phyloP scores from a whole-genome alignment of 2,329 filamentous ascomycete genomes.

The Sporothrix brasiliensis region DNA sequence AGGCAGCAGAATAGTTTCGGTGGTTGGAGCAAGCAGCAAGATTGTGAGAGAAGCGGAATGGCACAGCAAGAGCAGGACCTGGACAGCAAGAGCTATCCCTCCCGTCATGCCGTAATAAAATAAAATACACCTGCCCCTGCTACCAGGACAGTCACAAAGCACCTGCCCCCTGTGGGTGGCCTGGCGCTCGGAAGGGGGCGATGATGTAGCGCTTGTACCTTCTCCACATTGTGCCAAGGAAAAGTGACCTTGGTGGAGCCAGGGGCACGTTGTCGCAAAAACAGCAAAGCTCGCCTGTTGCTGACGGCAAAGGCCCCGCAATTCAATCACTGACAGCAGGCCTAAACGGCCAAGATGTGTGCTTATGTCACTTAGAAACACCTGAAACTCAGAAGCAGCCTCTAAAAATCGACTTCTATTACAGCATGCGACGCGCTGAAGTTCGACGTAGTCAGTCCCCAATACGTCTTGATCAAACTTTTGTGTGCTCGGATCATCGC shows the following conservation, averaged over 20 bases:
- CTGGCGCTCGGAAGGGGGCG: not conserved
- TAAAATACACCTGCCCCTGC: conserved; percentile 7
- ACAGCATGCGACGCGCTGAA: not conserved
- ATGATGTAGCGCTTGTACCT: conserved; percentile 18
- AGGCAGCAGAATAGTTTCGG: conserved; percentile 26
- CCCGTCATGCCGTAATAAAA: not conserved
- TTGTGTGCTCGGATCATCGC: no score
- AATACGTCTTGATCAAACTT: not conserved
- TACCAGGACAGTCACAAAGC: conserved; percentile 1
- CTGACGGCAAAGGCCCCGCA: conserved; percentile 4
- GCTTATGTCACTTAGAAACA: conserved; percentile 22
- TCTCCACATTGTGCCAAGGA: conserved; percentile 27
- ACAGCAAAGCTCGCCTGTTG: not conserved
- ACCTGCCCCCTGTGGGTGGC: conserved; percentile 20
- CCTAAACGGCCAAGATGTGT: conserved; percentile 9
- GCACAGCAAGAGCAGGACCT: not conserved
- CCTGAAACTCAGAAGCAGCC: conserved; percentile 13
- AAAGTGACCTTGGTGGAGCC: conserved; percentile 14
- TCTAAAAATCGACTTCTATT: not conserved
- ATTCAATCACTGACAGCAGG: not conserved
- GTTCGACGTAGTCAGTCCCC: not conserved
- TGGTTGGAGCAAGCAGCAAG: not conserved
- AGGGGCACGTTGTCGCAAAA: not conserved
- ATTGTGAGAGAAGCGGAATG: not conserved
- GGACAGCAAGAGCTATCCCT: conserved; percentile 3